phyloP scores from a whole-genome alignment of 1,284 basidiomycete genomes.

The Amylostereum areolatum region DNA sequence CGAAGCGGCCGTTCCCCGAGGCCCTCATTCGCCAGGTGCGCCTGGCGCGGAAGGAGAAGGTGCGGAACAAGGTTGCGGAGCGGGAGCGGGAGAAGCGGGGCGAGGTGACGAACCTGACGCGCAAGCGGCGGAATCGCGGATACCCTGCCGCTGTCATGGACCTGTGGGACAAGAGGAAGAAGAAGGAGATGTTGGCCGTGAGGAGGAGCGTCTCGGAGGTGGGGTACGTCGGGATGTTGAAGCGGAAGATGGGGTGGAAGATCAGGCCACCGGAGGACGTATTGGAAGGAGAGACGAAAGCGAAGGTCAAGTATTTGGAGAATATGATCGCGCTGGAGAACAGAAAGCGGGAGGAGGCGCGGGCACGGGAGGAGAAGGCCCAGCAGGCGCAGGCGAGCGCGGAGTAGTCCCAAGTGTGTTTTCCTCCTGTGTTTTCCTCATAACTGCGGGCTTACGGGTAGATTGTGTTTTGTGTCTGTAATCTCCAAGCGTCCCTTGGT shows the following conservation, averaged over 20 bases:
- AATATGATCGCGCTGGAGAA: no score
- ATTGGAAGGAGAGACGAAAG: conserved; percentile 34
- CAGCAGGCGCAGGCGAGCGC: no score
- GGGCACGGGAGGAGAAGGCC: no score
- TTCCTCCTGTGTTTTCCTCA: no score
- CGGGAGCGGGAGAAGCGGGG: conserved; percentile 53
- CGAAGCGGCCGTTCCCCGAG: conserved; percentile 35
- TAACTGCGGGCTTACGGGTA: no score
- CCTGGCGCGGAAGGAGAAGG: conserved; percentile 50
- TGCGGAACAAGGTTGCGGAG: conserved; percentile 57
- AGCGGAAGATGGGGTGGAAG: conserved; percentile 43
- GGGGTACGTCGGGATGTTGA: conserved; percentile 54
- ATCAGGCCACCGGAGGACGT: conserved; percentile 38
- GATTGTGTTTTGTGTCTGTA: no score
- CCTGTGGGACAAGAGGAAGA: conserved; percentile 43
- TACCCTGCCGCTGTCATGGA: conserved; percentile 57
- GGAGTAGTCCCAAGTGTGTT: no score
- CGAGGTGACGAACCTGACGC: conserved; percentile 43
- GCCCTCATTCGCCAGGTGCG: conserved; percentile 43
- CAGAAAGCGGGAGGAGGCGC: no score
- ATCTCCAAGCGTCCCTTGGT: no score
- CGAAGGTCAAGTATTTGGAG: conserved; percentile 30
- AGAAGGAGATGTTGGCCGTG: conserved; percentile 14
- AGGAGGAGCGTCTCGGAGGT: conserved; percentile 48
- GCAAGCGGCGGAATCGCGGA: conserved; percentile 39